Base-by-base conservation (phyloP, 495 filamentous ascomycete species). In the Paragyromitra xinjiangensis region DNA sequence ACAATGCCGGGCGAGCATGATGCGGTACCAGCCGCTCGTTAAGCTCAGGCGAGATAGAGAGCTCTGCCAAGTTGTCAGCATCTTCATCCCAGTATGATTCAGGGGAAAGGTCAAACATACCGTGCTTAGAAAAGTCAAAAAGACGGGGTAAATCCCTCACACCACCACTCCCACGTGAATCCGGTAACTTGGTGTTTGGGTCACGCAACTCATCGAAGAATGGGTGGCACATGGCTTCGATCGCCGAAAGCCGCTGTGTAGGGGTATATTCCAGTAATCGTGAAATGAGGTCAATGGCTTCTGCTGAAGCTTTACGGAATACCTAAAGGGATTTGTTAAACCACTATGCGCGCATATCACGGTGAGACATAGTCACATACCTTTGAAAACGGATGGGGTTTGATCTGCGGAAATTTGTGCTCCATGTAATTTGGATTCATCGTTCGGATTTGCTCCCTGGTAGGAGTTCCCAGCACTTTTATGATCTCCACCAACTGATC, bases 341-440 rank as follows among this genome's bases (percentile, higher is more conserved):
- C 37, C 7, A 59, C 29, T 39, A 64, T 64, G 22, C 6, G 6
- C 40, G 62, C 67, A 76, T 29, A 51, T 34, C 53, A 44, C 42
- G 42, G 61, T 6, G 19, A 6, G 9, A 14, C 9, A 72, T 8
- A 6, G 29, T 64, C 65, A 83, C 78, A 69, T 85, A 92, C 91
- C 89, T 98, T 99, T 83, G 92, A 94, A 88, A 99, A 99, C 11
- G 95, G 95, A 82, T 99, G 95, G 50, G 95, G 95, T 87, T 99
- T 99, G 88, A 99, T 99, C 83, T 99, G 95, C 53, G 95, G 96
- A 83, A 99, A 99, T 85, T 98, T 98, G 85, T 99, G 95, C 85
- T 98, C 95, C 95, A 99, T 99, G 85, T 99, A 98, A 84, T 99
- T 99, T 65, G 95, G 96, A 83, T 99, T 99, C 96, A 99, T 99